Base-by-base conservation (phyloP, 2,329 filamentous ascomycete genomes). In the Colletotrichum tofieldiae region DNA sequence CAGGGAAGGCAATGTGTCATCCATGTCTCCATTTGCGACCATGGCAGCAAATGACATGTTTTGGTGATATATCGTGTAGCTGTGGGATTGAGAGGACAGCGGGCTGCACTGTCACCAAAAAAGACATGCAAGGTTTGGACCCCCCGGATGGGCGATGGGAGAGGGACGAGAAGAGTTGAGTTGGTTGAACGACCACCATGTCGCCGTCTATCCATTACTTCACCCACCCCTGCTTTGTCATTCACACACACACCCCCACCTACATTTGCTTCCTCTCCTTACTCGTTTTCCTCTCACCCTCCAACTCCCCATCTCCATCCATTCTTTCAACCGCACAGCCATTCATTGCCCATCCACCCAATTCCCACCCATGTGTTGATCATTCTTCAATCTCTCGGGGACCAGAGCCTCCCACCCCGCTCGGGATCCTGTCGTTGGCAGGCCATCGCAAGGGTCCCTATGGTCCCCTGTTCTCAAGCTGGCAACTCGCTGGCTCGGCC, bases 351-450 rank as follows among this genome's bases (percentile, higher is more conserved):
- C 35, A 45, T 26, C 54, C 55, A 55, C 32, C 35, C 26, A 11
- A 51, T 55, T 47, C 39, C 37, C 55, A 71, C 62, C 67, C 67
- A 67, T 67, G 67, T 56, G 67, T 61, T 71, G 67, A 71, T 71
- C 67, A 71, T 71, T 67, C 60, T 69, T 65, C 62, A 43, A 51
- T 32, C 49, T 43, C 47, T 66, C 26, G 55, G 55, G 60, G 47
- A 41, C 62, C 55, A 37, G 49, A 70, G 67, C 62, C 62, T 61
- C 47, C 37, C 18, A 66, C 37, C 37, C 41, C 47, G 67, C 45
- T 37, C 23, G 61, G 54, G 52, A 20, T 35, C 45, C 67, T 45
- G 43, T 60, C 45, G 32, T 26, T 52, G 39, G 45, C 11, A 60
- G 47, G 56, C 41, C n/a, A 58, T 49, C 23, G 18, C 62, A 23